Conservation (phyloP, 805 yeast species). For the Ogataea siamensis region DNA sequence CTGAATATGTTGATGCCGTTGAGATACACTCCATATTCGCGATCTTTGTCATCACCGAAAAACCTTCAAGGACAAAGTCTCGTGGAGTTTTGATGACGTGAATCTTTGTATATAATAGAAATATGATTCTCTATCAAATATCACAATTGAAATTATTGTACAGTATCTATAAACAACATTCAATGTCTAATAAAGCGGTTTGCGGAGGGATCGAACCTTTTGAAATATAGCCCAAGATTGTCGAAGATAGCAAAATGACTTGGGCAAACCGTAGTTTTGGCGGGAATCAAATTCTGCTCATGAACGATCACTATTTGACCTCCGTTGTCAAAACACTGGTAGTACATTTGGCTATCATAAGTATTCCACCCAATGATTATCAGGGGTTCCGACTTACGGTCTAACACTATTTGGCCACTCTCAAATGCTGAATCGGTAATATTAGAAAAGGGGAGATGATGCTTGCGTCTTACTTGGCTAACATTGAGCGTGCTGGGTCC, state of each 20-base stretch:
- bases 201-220: slow-evolving; percentile 9
- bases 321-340: not conserved
- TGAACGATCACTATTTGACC: slow-evolving; percentile 1
- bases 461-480: not conserved
- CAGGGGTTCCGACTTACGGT: not conserved
- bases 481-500: not conserved
- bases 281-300: not conserved
- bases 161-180: too few species aligned
- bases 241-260: slow-evolving; percentile 16
- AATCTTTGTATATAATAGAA: not conserved
- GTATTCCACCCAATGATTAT: slow-evolving; percentile 7
- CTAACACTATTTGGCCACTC: not conserved
- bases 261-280: not conserved
- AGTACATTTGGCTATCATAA: not conserved
- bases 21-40: slow-evolving; percentile 43
- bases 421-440: not conserved
- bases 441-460: not conserved
- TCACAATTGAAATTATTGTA: too few species aligned
- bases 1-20: slow-evolving; percentile 68
- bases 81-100: slow-evolving; percentile 1
- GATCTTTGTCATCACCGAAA: slow-evolving; percentile 15
- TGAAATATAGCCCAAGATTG: slow-evolving; percentile 17
- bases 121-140: not conserved
- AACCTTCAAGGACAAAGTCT: slow-evolving; percentile 3
- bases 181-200: slow-evolving; percentile 9